Evolutionary conservation across 257 asterid genomes (phyloP), one percentile per base, ranked within the genome.

Genomic region (Rhazya stricta): DNA sequence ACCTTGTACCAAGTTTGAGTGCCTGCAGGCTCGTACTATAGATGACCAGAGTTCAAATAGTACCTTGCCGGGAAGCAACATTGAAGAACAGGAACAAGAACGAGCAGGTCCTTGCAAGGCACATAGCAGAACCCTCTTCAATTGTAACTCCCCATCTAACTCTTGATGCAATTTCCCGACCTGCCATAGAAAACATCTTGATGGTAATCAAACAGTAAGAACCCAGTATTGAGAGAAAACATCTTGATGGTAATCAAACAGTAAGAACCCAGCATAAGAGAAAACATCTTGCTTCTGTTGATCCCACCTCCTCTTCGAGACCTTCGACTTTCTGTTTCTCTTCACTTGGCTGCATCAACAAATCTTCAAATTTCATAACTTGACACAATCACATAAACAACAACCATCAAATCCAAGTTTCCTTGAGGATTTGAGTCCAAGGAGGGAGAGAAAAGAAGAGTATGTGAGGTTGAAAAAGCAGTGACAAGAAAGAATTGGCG

Each of bases 321-420:
- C 79, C 82, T 54, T 78, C 74, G n/a, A 83, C 76, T 43, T 82
- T 78, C 0, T 78, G 87, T 53, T 80, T 91, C 19, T 88, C 89
- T 65, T 86, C 91, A 10, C 85, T 72, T 11, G 85, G 92, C 83
- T 90, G 94, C 98, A 91, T 93, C 85, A 94, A 73, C 67, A 91
- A 84, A 53, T 91, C 97, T 76, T 94, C 98, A 78, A 91, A 89
- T 91, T 94, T 94, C 98, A 94, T 89, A 73, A 67, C 82, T 79
- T 72, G 43, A 42, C 15, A 69, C 21, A 66, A 65, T 69, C 68
- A 69, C 46, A 39, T 34, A 27, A 65, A 19, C 15, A 53, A 36
- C 36, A 53, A 63, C 45, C 74, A 46, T 66, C 66, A 74, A 71
- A 10, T 32, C 66, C 46, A 63, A 29, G 34, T 19, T 19, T 12